phyloP scores from a whole-genome alignment of 2,329 filamentous ascomycete genomes.

The Penicillium sp. region DNA sequence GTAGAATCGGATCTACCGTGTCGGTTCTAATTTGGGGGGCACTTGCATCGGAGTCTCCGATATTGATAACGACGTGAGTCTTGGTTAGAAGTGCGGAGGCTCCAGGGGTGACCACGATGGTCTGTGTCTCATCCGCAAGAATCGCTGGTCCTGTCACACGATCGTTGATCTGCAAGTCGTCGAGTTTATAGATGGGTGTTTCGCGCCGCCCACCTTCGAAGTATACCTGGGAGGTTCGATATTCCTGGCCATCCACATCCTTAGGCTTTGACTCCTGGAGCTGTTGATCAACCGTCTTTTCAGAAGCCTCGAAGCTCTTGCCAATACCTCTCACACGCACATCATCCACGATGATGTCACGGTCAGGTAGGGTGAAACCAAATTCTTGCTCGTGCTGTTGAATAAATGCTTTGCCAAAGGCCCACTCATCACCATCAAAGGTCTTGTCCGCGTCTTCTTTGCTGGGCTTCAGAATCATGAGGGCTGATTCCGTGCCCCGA shows the following conservation, averaged over 20 bases:
- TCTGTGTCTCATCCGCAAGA: slow-evolving; percentile 69
- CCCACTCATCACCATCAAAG: slow-evolving; percentile 73
- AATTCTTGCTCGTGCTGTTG: slow-evolving; percentile 91
- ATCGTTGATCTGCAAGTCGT: slow-evolving; percentile 74
- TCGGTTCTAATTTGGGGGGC: slow-evolving; percentile 46
- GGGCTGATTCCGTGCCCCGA: slow-evolving; percentile 34
- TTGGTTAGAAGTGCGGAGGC: slow-evolving; percentile 46
- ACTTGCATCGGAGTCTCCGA: slow-evolving; percentile 37
- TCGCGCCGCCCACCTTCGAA: slow-evolving; percentile 80
- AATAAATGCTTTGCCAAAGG: slow-evolving; percentile 82
- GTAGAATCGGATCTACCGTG: slow-evolving; percentile 75
- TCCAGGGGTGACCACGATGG: slow-evolving; percentile 50
- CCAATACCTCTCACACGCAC: slow-evolving; percentile 87
- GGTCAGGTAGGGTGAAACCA: slow-evolving; percentile 82
- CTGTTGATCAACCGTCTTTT: slow-evolving; percentile 65
- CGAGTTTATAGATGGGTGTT: slow-evolving; percentile 83
- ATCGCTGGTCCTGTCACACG: slow-evolving; percentile 80
- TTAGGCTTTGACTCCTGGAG: slow-evolving; percentile 63
- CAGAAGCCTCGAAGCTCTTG: slow-evolving; percentile 80
- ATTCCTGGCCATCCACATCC: slow-evolving; percentile 59
- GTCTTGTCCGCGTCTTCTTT: slow-evolving; percentile 45
- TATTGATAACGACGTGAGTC: slow-evolving; percentile 48
- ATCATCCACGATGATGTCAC: slow-evolving; percentile 89
- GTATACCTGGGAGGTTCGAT: slow-evolving; percentile 74
- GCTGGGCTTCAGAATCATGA: slow-evolving; percentile 44